Base-by-base conservation (phyloP, 257 asterid species). In the Ballota nigra region DNA sequence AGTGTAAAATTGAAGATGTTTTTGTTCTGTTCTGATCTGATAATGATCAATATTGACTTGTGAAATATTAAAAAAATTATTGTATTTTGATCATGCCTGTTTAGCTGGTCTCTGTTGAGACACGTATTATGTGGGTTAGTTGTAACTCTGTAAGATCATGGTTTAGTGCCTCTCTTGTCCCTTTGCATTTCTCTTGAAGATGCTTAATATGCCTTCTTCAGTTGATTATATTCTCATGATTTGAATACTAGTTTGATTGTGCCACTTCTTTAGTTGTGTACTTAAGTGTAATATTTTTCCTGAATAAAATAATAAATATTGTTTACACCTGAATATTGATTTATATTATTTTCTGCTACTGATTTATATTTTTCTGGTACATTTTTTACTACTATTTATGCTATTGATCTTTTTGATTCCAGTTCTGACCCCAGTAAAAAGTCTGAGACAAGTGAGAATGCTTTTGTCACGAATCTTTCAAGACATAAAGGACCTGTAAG, bases 401-500 rank as follows among this genome's bases (percentile, higher is more conserved):
- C 66, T 38, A 6, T 70, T 77, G 12, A 45, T 43, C 74, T 62
- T 66, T 61, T 76, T 77, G 70, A 70, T 75, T 83, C 77, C 82
- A 80, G 90, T 60, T 69, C 79, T 52, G 86, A 84, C 59, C 61
- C 72, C 79, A 82, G 77, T 80, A 84, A 77, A 74, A 83, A 69
- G 77, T 65, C 51, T 83, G 13, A 84, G 64, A 69, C 86, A 73
- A 74, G 38, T 84, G 97, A 89, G 77, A 86, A 78, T 78, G 92
- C 93, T 65, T 81, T 91, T 40, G 75, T 89, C 38, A 69, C 81
- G 23, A 85, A 77, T 79, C 97, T 95, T 74, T 86, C 95, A 66
- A 84, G 86, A 82, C 98, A 92, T 76, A 83, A 28, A 78, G 99
- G 99, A 45, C 98, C 99, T 75, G 99, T 94, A 84, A 84, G 97